Conservation (phyloP, 1,284 basidiomycete genomes). For the Tilletiaria anomala region DNA sequence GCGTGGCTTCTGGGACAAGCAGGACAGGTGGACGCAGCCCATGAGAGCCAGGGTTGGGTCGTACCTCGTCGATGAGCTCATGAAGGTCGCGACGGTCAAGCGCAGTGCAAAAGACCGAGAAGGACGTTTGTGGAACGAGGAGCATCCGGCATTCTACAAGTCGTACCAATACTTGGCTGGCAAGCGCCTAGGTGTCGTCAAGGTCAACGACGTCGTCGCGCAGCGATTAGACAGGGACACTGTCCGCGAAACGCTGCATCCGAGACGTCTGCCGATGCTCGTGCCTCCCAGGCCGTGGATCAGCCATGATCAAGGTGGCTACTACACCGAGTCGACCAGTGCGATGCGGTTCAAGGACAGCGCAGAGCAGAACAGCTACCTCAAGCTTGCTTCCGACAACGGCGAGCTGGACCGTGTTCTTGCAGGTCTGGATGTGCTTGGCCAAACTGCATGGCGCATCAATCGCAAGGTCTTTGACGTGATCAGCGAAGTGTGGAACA, state of each 20-base stretch:
- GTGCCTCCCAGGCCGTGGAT: slow-evolving; percentile 81
- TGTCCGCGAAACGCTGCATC: slow-evolving; percentile 64
- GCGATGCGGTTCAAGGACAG: slow-evolving; percentile 85
- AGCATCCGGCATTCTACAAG: slow-evolving; percentile 82
- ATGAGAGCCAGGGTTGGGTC: slow-evolving; percentile 65
- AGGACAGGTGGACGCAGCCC: slow-evolving; percentile 52
- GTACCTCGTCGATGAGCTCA: slow-evolving; percentile 65
- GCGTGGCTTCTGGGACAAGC: too few relatives aligned
- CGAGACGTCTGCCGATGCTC: slow-evolving; percentile 90
- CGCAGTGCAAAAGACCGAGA: slow-evolving; percentile 43
- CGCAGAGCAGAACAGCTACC: slow-evolving; percentile 67
- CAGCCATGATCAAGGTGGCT: slow-evolving; percentile 64
- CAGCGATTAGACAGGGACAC: slow-evolving; percentile 65
- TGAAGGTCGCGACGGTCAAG: slow-evolving; percentile 67
- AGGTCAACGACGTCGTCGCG: slow-evolving; percentile 66
- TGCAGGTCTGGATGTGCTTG: slow-evolving; percentile 76
- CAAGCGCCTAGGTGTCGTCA: slow-evolving; percentile 77
- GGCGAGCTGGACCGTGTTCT: slow-evolving; percentile 74
- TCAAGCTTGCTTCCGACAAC: slow-evolving; percentile 58
- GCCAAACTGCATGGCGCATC: slow-evolving; percentile 79
- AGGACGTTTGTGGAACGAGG: slow-evolving; percentile 45
- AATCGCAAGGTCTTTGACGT: slow-evolving; percentile 63
- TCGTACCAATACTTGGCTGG: slow-evolving; percentile 86
- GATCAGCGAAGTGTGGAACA: slow-evolving; percentile 68
- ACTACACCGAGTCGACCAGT: slow-evolving; percentile 45